Evolutionary conservation across 257 asterid species (phyloP), one percentile per base, ranked within the genome.

Genomic region (Przewalskia tangutica): DNA sequence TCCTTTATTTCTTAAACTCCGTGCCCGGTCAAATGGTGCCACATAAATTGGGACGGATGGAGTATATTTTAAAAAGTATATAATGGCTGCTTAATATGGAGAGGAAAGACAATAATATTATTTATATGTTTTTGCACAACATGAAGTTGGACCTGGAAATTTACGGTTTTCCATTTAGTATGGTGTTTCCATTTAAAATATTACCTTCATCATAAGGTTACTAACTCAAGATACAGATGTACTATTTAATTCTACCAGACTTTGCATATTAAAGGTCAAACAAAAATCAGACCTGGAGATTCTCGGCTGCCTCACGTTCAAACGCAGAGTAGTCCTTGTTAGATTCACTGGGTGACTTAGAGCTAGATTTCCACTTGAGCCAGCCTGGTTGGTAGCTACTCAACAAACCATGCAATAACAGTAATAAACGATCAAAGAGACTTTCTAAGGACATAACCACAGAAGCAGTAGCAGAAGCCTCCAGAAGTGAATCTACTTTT

Each of bases 331-430:
- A 87, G 54, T 90, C 94, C 84, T 83, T 92, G 88, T 88, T 80
- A 81, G 66, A 68, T 59, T 90, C 97, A 14, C 86, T 62, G 87
- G 81, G 36, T 42, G 91, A 75, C 84, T 91, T 94, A 77, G 93
- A 84, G 83, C 84, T 89, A 42, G 91, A 82, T 86, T 91, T 91
- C 82, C 78, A 63, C 87, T 90, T 94, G 87, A 96, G 88, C 99
- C 99, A 96, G 87, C 98, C 90, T 48, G 99, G 99, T 81, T 83
- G 97, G 86, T 81, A 75, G 89, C 94, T 85, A 90, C 98, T 91
- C 84, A 96, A 88, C 88, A 96, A 86, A 68, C 92, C 98, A 86
- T 96, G 98, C 81, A 96, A 91, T 85, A 96, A 94, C 83, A 94
- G 85, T 84, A 96, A 86, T 82, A 96, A 84, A 81, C 89, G 86